Base-by-base conservation (phyloP, 2,329 filamentous ascomycete species). In the Reticulascus tulasneorum region DNA sequence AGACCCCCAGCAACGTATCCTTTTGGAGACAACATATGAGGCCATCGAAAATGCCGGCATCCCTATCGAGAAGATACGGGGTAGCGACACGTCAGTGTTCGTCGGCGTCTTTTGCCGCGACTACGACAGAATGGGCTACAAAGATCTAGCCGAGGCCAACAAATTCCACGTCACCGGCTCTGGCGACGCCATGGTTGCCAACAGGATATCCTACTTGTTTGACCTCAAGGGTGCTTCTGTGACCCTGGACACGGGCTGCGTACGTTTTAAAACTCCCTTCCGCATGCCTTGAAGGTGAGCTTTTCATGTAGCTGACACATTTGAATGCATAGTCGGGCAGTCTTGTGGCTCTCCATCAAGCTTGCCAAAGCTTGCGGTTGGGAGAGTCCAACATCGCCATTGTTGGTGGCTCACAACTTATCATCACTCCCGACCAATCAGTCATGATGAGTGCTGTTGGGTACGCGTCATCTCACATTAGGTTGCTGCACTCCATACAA, bases 161-260 rank as follows among this genome's bases (percentile, higher is more conserved):
- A 46, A 62, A 42, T 66, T 68, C 47, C 55, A 58, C 29, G 60
- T 62, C 17, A 68, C 64, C 2, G 67, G 67, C 43, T 62, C 57
- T 17, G 58, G 59, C 2, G 51, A 57, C 7, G 58, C 58, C 6
- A 63, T 69, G 19, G 30, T 67, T 5, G 54, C 65, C 0, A 71
- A 71, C 42, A 58, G 68, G 18, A 46, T 73, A 7, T 69, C 64
- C 4, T 69, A 71, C 45, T 65, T 63, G 33, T 71, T 66, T 44
- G 59, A 73, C 46, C 60, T 71, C 33, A 46, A 48, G 4, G 69
- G 70, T 0, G 63, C 69, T 0, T 67, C 64, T 23, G 56, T 71
- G 48, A 70, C 69, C 2, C 53, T 75, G 4, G 68, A 75, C 39
- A 74, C 71, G 0, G 72, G 66, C 1, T 76, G 71, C 41, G n/a